Evolutionary conservation across 2,329 filamentous ascomycete genomes (phyloP).

Genomic region (Alternaria panax): DNA sequence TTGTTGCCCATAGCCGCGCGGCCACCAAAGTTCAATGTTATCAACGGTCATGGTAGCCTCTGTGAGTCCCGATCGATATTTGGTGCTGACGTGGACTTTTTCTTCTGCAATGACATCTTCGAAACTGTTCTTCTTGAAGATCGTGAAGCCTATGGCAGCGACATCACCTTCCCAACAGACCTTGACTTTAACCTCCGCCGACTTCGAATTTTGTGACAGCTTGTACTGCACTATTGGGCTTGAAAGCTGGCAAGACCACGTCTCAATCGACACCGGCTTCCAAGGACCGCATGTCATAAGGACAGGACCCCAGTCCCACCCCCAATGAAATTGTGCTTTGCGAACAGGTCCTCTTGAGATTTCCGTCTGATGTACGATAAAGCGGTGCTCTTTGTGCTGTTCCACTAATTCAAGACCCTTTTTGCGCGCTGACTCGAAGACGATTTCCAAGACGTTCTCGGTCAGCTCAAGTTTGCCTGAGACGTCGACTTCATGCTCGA

Average conservation of each 20-base stretch:
- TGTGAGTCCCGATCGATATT: constrained; percentile 40
- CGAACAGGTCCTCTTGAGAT: constrained; percentile 62
- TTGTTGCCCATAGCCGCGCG: constrained; percentile 76
- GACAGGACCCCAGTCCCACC: constrained; percentile 60
- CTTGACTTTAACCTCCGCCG: neutral
- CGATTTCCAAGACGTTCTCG: constrained; percentile 61
- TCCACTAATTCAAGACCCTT: constrained; percentile 61
- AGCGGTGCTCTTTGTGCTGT: constrained; percentile 62
- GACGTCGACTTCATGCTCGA: constrained; percentile 63
- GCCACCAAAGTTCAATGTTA: constrained; percentile 76
- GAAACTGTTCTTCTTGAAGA: neutral
- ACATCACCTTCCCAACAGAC: constrained; percentile 2
- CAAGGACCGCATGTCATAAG: constrained; percentile 63
- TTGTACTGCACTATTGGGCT: constrained; percentile 70
- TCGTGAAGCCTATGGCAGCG: neutral
- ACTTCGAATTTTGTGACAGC: constrained; percentile 50
- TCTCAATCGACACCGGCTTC: constrained; percentile 74
- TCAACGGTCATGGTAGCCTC: constrained; percentile 50
- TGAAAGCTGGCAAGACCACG: constrained; percentile 69
- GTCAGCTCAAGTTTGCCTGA: constrained; percentile 49
- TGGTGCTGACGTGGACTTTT: neutral
- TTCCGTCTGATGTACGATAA: constrained; percentile 50
- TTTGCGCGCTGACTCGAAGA: constrained; percentile 63
- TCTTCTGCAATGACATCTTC: neutral
- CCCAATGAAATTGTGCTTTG: constrained; percentile 60